Evolutionary conservation across 768 basidiomycete species (phyloP), one percentile per base, ranked within the genome.

Genomic region (Goffeauzyma gilvescens): DNA sequence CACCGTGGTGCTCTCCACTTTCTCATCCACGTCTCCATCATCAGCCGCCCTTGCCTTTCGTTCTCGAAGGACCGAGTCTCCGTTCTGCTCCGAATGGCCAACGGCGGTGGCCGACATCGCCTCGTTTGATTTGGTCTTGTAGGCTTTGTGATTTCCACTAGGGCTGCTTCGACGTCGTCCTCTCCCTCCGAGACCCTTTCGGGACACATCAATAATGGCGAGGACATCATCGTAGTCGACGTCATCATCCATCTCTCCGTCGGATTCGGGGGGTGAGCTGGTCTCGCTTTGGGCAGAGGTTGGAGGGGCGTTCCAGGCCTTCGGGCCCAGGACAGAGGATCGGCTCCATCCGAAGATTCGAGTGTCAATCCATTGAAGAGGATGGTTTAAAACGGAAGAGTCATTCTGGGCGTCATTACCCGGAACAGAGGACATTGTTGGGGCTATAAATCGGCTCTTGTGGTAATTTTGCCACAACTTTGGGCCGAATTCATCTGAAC

Each of bases 311-410:
- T 74, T 74, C 85, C 84, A 87, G n/a, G 75, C 82, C 54, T 78
- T 82, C 2, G 82, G 83, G n/a, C 84, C 81, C 36, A 73, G 75
- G 37, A 65, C 67, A 1, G 81, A 72, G 51, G 78, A 82, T 41
- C 74, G 71, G 61, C 76, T 77, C 86, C 83, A 90, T 32, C 56
- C 87, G 58, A 90, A 93, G 20, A 93, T 71, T 6, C 82, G 76
- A 64, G 90, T 87, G 60, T 93, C 86, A 13, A 90, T 72, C 85
- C 85, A 90, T 12, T 79, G 77, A 80, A 90, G 86, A 0, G 86
- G 86, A 64, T 93, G 85, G 12, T 76, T 80, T 25, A 89, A 70
- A 22, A 84, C 72, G 10, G 54, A 52, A 5, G 57, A 62, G 40
- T 60, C 59, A 13, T 55, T 54, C 10, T 50, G 49, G 21, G 54